phyloP scores from a whole-genome alignment of 441 rosid species.

The Pelargonium australe region DNA sequence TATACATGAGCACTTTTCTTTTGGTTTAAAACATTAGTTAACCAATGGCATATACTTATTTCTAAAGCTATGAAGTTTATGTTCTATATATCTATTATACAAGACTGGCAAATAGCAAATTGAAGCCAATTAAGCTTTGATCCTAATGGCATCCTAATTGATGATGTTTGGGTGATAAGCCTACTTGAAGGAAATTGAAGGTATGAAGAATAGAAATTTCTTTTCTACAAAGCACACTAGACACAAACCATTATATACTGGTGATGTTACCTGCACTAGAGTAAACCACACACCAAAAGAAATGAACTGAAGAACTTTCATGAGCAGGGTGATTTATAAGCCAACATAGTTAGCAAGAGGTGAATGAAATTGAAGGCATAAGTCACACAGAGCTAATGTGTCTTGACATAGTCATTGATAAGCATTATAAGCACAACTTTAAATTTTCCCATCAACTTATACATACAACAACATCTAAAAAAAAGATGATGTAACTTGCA shows the following conservation, averaged over 20 bases:
- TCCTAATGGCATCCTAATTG: too few species aligned
- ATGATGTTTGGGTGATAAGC: too few species aligned
- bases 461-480: neutral
- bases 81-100: too few species aligned
- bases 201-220: neutral
- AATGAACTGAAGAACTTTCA: neutral
- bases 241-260: neutral
- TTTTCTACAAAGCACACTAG: neutral
- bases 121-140: too few species aligned
- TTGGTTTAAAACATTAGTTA: too few species aligned
- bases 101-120: too few species aligned
- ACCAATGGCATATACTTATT: too few species aligned
- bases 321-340: neutral
- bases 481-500: too few species aligned
- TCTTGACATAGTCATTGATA: neutral
- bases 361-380: neutral
- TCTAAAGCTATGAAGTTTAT: too few species aligned
- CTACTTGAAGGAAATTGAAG: too few species aligned
- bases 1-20: too few species aligned
- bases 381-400: neutral
- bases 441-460: neutral
- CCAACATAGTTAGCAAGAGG: neutral
- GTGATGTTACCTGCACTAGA: neutral
- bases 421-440: neutral
- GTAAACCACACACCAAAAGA: neutral